A percentile compares a stretch with the other conserved stretches of the same genome.
Evolutionary conservation across 2,329 filamentous ascomycete species (phyloP).

Genomic region (Penicillium sp.): DNA sequence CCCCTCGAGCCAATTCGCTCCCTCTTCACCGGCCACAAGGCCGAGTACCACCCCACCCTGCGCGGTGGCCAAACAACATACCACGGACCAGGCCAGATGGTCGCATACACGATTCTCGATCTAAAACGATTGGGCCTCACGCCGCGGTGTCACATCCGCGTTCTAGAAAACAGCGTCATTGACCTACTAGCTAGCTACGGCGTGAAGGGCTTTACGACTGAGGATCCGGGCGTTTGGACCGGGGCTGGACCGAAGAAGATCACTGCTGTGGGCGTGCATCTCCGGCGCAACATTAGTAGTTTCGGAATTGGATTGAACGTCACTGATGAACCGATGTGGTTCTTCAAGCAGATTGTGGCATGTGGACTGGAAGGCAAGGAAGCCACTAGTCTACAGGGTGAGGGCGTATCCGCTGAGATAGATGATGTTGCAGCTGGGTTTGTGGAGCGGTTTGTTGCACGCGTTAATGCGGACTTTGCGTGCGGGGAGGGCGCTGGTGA

Average conservation of each 20-base stretch:
- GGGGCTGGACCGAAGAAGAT: slow-evolving; percentile 62
- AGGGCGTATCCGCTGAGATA: slow-evolving; percentile 41
- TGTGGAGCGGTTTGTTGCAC: slow-evolving; percentile 41
- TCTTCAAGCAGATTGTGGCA: slow-evolving; percentile 73
- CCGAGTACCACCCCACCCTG: slow-evolving; percentile 69
- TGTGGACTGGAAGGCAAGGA: slow-evolving; percentile 81
- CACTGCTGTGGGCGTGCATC: slow-evolving; percentile 87
- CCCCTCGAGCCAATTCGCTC: slow-evolving; percentile 40
- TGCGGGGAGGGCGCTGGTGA: slow-evolving; percentile 33
- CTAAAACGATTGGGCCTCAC: slow-evolving; percentile 68
- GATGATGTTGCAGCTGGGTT: slow-evolving; percentile 44
- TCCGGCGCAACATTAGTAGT: slow-evolving; percentile 77
- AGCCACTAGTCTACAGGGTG: slow-evolving; percentile 70
- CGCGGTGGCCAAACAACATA: slow-evolving; percentile 92
- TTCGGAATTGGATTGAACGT: slow-evolving; percentile 75
- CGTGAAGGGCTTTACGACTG: slow-evolving; percentile 64
- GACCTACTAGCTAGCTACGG: slow-evolving; percentile 62
- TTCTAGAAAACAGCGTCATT: slow-evolving; percentile 77
- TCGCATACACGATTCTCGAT: slow-evolving; percentile 91
- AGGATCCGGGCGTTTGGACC: slow-evolving; percentile 86
- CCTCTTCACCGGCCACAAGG: slow-evolving; percentile 41
- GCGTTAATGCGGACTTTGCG: slow-evolving; percentile 39
- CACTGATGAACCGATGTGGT: slow-evolving; percentile 62
- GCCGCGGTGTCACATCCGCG: slow-evolving; percentile 73
- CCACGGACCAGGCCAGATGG: slow-evolving; percentile 89